A percentile compares a stretch with the other conserved stretches of the same genome.
These are phyloP conservation scores for Teratosphaeria nubilosa DNA, from an alignment of 2,329 filamentous ascomycete species.

Conservation along the genomic window DNA sequence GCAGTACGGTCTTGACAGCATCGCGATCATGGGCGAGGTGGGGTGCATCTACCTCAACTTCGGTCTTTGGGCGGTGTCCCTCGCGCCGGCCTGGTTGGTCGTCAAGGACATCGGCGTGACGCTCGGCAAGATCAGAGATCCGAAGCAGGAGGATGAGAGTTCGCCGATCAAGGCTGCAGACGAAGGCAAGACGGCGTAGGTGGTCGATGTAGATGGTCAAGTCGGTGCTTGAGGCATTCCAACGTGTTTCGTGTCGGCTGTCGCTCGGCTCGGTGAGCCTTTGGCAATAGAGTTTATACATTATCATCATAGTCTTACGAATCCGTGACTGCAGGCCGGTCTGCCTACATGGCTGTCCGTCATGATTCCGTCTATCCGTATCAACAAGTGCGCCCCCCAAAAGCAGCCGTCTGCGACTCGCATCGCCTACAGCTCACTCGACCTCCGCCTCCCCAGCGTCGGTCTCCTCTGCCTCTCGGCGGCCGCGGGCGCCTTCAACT, in stretches of 20 bases:
- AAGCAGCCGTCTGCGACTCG: not conserved
- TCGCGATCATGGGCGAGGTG: conserved; percentile 53
- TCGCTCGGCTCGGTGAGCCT: not conserved
- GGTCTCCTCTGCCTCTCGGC: conserved; percentile 8
- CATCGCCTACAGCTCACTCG: conserved; percentile 4
- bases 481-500: conserved; percentile 10
- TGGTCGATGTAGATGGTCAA: not conserved
- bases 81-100: conserved; percentile 59
- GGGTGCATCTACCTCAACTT: conserved; percentile 64
- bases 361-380: not conserved
- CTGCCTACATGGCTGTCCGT: not conserved
- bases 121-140: conserved; percentile 8
- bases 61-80: conserved; percentile 53
- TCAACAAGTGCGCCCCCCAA: not conserved
- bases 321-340: not conserved
- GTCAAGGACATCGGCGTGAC: conserved; percentile 44
- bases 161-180: not conserved
- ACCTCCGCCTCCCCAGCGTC: conserved; percentile 11
- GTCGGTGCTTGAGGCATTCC: not conserved
- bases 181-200: not conserved
- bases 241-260: too few relatives aligned
- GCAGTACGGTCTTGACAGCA: conserved; percentile 55
- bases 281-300: not conserved
- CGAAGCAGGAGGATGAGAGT: not conserved
- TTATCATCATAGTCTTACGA: not conserved